Base-by-base conservation (phyloP, 106 monocot genomes). In the Iris macrosiphon region DNA sequence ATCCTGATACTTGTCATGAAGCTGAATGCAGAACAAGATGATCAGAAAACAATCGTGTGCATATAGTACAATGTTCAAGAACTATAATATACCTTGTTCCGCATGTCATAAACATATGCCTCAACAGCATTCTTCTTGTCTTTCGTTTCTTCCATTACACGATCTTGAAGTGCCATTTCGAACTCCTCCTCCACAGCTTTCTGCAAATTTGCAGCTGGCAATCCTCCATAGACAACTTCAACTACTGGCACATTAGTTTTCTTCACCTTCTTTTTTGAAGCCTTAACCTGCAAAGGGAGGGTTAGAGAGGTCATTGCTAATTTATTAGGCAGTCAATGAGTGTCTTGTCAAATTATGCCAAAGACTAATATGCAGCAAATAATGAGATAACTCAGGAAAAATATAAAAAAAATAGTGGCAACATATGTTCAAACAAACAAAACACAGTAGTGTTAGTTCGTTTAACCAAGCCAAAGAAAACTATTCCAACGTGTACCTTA, bases 121-220 rank as follows among this genome's bases (percentile, higher is more conserved):
- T 96, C 95, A 15, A 96, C 95, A n/a, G 89, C 95, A 75, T 96
- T 96, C 71, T 96, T 96, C 60, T 64, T 96, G 63, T 96, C 89
- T 30, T 96, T 96, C 11, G 89, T 96, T 62, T 96, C 95, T 69
- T 96, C 95, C 89, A 96, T 96, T 7, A 96, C 79, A 55, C 82
- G 73, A 42, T 96, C 95, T 56, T 96, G 85, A 67, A 89, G 81
- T 41, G 89, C 95, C 93, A 93, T 93, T 33, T 88, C 80, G 65
- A 78, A 84, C 60, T 93, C 88, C 55, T 72, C 67, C 61, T 93
- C 93, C 3, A 77, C 55, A 40, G 78, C 81, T 48, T 84, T 93
- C 46, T 88, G 80, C 66, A 93, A 61, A 38, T 84, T 88, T 15
- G 57, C 37, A 17, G 67, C 25, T 10, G 67, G 42, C 57, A 84